Evolutionary conservation across 2,329 filamentous ascomycete species (phyloP).

Genomic region (Nectriaceae sp.): DNA sequence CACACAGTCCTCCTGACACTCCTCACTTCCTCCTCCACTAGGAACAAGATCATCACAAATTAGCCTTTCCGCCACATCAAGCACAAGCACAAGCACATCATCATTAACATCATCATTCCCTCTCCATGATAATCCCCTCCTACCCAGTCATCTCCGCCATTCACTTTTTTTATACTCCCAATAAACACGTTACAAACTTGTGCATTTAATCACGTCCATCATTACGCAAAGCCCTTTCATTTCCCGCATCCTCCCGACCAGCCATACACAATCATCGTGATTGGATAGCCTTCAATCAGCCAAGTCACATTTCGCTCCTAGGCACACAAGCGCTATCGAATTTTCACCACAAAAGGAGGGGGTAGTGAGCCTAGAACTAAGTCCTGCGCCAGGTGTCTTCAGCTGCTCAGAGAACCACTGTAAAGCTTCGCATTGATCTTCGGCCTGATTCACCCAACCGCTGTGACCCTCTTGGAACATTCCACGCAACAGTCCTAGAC

Average conservation of each 20-base stretch:
- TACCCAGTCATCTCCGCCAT: neutral
- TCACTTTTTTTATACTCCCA: neutral
- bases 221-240: constrained; percentile 3
- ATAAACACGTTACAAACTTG: too few species aligned
- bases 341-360: constrained; percentile 1
- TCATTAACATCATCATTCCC: constrained; percentile 4
- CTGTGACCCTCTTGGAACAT: constrained; percentile 1
- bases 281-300: neutral
- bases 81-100: constrained; percentile 6
- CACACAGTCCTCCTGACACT: neutral
- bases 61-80: constrained; percentile 12
- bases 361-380: constrained; percentile 8
- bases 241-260: constrained; percentile 15
- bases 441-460: too few species aligned
- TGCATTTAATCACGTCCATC: constrained; percentile 1
- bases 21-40: neutral
- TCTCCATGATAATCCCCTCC: neutral
- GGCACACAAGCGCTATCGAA: constrained; percentile 5
- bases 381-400: constrained; percentile 4
- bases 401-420: too few species aligned
- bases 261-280: neutral
- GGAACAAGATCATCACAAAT: constrained; percentile 1
- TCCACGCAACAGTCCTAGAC: constrained; percentile 4
- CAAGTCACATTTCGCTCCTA: neutral
- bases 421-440: too few species aligned